A percentile compares a stretch with the other conserved stretches of the same genome.
These are phyloP conservation scores for Mycena chlorophos DNA, from an alignment of 768 basidiomycete species.

Conservation along the genomic window DNA sequence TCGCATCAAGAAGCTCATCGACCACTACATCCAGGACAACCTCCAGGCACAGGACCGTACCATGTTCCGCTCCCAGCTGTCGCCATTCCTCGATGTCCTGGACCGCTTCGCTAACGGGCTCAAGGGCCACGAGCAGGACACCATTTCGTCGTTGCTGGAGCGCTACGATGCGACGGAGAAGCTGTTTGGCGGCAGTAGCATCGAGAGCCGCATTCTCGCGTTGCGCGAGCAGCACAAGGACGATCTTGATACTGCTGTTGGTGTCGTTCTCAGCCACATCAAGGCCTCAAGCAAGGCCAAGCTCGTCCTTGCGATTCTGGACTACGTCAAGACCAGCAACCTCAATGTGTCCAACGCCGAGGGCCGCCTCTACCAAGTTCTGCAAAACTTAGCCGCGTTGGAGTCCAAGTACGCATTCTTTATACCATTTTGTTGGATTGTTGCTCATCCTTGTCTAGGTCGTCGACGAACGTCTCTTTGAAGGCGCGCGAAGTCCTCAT, in stretches of 20 bases:
- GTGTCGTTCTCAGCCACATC: slow-evolving; percentile 90
- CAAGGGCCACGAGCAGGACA: slow-evolving; percentile 81
- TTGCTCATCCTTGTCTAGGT: slow-evolving; percentile 43
- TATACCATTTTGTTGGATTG: not conserved
- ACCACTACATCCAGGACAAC: slow-evolving; percentile 80
- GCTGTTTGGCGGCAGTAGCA: slow-evolving; percentile 90
- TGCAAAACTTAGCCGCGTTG: slow-evolving; percentile 79
- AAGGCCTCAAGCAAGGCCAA: slow-evolving; percentile 92
- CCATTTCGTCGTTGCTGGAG: slow-evolving; percentile 73
- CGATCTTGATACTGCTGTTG: slow-evolving; percentile 83
- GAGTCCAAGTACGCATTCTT: slow-evolving; percentile 73
- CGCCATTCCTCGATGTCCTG: slow-evolving; percentile 69
- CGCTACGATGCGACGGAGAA: slow-evolving; percentile 87
- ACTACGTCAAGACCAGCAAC: slow-evolving; percentile 83
- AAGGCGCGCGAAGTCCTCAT: slow-evolving; percentile 98
- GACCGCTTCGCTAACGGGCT: slow-evolving; percentile 80
- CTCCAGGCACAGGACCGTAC: slow-evolving; percentile 78
- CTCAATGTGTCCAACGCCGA: slow-evolving; percentile 77
- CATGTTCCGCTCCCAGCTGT: slow-evolving; percentile 75
- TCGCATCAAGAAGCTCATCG: slow-evolving; percentile 83
- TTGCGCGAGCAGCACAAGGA: slow-evolving; percentile 93
- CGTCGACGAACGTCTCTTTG: slow-evolving; percentile 87
- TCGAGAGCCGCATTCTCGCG: slow-evolving; percentile 87
- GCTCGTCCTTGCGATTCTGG: slow-evolving; percentile 81
- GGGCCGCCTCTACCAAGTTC: slow-evolving; percentile 68